Evolutionary conservation across 2,329 filamentous ascomycete genomes (phyloP), one percentile per base, ranked within the genome.

Genomic region (Phyllosticta citriasiana): DNA sequence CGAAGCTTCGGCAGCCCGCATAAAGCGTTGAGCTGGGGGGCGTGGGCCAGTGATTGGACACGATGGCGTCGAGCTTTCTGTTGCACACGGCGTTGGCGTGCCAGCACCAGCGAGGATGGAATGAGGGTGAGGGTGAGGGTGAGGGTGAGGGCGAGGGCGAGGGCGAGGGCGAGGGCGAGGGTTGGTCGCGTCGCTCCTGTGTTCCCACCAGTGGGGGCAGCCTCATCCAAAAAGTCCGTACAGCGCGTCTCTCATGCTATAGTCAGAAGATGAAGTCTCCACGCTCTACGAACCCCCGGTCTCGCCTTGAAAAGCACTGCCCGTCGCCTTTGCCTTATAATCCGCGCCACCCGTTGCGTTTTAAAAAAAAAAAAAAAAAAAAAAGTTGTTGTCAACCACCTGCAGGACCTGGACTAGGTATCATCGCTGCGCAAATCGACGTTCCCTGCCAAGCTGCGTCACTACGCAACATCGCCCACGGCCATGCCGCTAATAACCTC

Each of bases 401-500:
- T 22, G 19, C 19, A 22, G 19, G 19, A 22, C 19, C 19, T 40
- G 10, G 33, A 40, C 10, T 12, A 14, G 10, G 33, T 14, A 40
- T 9, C 33, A 40, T 9, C 33, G 16, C 33, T 40, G 9, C 33
- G 16, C 33, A 1, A n/a, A 16, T 6, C 40, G 14, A 47, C 40
- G 6, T 47, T 47, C 40, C 40, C 47, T 30, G 25, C 47, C 24
- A 33, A 27, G 24, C 53, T 27, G 55, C 59, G 26, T 61, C 54
- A 61, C 58, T 60, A 35, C 56, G 58, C 58, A 19, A 40, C 52
- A 51, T 51, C 60, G 51, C 53, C 47, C 57, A 50, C n/a, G 40
- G 40, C 47, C 12, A 65, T 57, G 62, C 63, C 59, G 54, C 54
- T 63, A 50, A 60, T 64, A 25, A 65, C 61, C 60, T 57, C 58